These are phyloP conservation scores for Suhomyces coccinellae DNA, from an alignment of 1,139 yeast genomes.

Conservation along the genomic window DNA sequence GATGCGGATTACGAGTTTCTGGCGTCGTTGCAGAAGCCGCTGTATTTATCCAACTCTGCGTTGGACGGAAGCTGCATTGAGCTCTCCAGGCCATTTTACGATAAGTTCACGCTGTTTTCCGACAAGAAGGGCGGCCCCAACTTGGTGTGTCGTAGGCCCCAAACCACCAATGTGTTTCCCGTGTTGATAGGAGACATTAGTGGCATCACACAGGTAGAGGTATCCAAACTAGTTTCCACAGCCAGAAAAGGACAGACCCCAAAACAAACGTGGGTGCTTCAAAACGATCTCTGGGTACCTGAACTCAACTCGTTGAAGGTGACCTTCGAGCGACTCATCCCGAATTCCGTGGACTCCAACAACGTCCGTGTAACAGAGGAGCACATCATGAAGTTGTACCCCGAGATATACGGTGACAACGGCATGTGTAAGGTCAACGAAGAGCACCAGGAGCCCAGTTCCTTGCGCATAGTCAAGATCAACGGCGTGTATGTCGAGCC, in stretches of 20 bases:
- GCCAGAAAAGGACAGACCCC: conserved; percentile 3
- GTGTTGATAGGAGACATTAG: conserved; percentile 37
- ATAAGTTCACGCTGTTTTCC: conserved; percentile 29
- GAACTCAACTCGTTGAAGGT: conserved; percentile 36
- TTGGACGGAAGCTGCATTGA: conserved; percentile 35
- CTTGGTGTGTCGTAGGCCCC: conserved; percentile 27
- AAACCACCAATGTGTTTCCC: conserved; percentile 32
- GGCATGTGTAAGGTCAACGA: conserved; percentile 18
- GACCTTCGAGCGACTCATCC: conserved; percentile 36
- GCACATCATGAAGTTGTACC: conserved; percentile 20
- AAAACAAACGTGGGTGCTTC: conserved; percentile 12
- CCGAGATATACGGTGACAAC: conserved; percentile 13
- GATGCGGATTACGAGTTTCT: conserved; percentile 38
- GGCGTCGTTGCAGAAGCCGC: conserved; percentile 40
- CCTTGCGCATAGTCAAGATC: conserved; percentile 31
- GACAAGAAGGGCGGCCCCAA: conserved; percentile 10
- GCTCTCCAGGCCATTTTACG: conserved; percentile 29
- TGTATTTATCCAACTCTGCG: conserved; percentile 22
- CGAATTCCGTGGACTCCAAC: conserved; percentile 33
- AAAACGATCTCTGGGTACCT: conserved; percentile 38
- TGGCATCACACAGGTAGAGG: conserved; percentile 23
- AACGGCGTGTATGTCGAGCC: conserved; percentile 36
- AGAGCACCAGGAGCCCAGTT: conserved; percentile 13
- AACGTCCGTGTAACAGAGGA: conserved; percentile 28
- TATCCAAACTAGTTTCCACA: conserved; percentile 23